phyloP scores from a whole-genome alignment of 2,329 filamentous ascomycete species.

The Talaromyces verruculosus region DNA sequence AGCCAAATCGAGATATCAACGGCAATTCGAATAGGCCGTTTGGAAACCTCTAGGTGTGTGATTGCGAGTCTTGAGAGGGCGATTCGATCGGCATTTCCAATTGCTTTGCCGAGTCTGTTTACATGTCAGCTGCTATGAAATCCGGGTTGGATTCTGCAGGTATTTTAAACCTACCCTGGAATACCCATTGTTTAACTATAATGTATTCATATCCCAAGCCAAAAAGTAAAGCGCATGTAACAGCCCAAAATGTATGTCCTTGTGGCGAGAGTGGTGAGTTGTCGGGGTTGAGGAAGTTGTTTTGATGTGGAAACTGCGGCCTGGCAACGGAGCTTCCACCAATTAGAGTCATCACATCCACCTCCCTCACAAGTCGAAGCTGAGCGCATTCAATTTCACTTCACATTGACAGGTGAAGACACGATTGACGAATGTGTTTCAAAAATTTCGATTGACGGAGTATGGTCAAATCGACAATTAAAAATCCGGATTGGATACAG shows the following conservation, averaged over 20 bases:
- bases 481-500: not conserved
- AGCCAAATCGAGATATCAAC: slow-evolving; percentile 98
- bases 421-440: not conserved
- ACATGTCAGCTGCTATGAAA: not conserved
- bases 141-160: not conserved
- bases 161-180: slow-evolving; percentile 15
- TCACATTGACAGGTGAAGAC: not conserved
- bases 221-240: not conserved
- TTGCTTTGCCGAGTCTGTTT: slow-evolving; percentile 80
- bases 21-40: slow-evolving; percentile 76
- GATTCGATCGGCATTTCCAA: slow-evolving; percentile 75
- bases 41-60: slow-evolving; percentile 68
- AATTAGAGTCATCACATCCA: slow-evolving; percentile 1
- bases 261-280: not conserved
- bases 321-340: slow-evolving; percentile 20
- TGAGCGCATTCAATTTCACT: not conserved
- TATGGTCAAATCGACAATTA: not conserved
- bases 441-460: not conserved
- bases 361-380: not conserved
- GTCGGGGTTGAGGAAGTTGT: slow-evolving; percentile 11
- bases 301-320: slow-evolving; percentile 18
- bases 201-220: not conserved
- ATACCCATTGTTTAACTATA: slow-evolving; percentile 19
- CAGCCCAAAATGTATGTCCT: not conserved
- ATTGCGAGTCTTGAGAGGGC: slow-evolving; percentile 80